Conservation (phyloP, 495 filamentous ascomycete genomes). For the Entonaema liquescens region DNA sequence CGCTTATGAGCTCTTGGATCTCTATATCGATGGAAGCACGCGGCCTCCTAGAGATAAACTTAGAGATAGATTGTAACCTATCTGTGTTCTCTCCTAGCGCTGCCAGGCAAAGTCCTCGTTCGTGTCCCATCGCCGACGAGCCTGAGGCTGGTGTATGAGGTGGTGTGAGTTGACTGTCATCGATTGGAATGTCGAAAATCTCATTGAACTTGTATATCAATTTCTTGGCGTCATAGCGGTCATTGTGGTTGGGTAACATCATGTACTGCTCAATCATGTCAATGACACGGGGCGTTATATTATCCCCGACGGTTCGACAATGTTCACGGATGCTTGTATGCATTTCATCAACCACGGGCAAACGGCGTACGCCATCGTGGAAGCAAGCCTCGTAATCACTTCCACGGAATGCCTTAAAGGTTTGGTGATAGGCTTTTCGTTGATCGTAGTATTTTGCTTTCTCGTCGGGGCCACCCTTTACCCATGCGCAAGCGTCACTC, state of each 20-base stretch:
- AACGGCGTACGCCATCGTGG: conserved; percentile 51
- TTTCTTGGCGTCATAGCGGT: too few species aligned
- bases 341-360: conserved; percentile 42
- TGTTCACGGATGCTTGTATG: conserved; percentile 37
- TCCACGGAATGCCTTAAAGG: conserved; percentile 25
- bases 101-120: too few species aligned
- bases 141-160: too few species aligned
- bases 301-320: conserved; percentile 27
- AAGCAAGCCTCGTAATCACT: conserved; percentile 51
- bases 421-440: conserved; percentile 43
- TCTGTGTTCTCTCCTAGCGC: too few species aligned
- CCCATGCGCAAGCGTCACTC: conserved; percentile 56
- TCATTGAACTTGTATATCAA: too few species aligned
- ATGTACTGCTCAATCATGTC: conserved; percentile 38
- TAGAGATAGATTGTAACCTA: too few species aligned
- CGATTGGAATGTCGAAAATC: too few species aligned
- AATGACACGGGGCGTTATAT: conserved; percentile 40
- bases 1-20: neutral
- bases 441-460: conserved; percentile 47
- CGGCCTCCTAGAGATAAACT: too few species aligned
- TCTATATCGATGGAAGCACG: too few species aligned
- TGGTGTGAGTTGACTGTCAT: too few species aligned
- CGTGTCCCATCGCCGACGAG: too few species aligned
- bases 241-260: conserved; percentile 12
- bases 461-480: conserved; percentile 44